These are phyloP conservation scores for Auriscalpium vulgare DNA, from an alignment of 768 basidiomycete genomes.

Conservation along the genomic window DNA sequence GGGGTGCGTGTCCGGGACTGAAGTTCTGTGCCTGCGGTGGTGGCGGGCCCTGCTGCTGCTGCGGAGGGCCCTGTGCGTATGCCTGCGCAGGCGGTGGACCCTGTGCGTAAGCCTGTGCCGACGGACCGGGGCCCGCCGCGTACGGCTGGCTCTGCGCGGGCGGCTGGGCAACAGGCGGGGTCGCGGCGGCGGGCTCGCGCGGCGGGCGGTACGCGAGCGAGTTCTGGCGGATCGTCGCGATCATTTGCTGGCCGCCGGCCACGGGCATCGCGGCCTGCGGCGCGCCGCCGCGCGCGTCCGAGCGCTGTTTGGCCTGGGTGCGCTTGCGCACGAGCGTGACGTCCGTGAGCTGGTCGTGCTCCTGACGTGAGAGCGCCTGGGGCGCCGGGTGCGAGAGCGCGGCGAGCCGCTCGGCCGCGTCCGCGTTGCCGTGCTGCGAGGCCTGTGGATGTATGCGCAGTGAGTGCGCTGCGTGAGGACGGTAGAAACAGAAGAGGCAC, in stretches of 20 bases:
- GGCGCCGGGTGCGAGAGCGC: slow-evolving; percentile 60
- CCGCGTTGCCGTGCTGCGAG: slow-evolving; percentile 66
- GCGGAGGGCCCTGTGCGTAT: slow-evolving; percentile 6
- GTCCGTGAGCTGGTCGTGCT: slow-evolving; percentile 77
- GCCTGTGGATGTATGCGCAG: slow-evolving; percentile 38
- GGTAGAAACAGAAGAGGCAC: slow-evolving; percentile 11
- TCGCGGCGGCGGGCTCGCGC: background rate
- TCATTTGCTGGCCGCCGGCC: slow-evolving; percentile 35
- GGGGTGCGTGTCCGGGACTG: background rate
- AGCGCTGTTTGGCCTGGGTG: slow-evolving; percentile 61
- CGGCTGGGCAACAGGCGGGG: background rate
- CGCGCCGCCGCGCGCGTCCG: slow-evolving; percentile 25
- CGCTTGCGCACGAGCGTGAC: slow-evolving; percentile 74
- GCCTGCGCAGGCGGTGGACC: slow-evolving; percentile 7
- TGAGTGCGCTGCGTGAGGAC: too few species aligned
- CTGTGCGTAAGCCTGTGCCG: background rate
- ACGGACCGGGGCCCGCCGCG: background rate
- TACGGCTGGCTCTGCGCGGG: background rate
- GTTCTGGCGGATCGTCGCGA: slow-evolving; percentile 48
- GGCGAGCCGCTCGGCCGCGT: slow-evolving; percentile 65
- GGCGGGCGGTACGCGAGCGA: slow-evolving; percentile 26
- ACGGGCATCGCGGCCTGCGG: slow-evolving; percentile 11
- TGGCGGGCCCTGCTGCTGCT: slow-evolving; percentile 6
- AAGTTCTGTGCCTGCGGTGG: background rate
- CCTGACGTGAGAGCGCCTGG: slow-evolving; percentile 60